Base-by-base conservation (phyloP, 179 eudicot species). In the Beta corolliflora region DNA sequence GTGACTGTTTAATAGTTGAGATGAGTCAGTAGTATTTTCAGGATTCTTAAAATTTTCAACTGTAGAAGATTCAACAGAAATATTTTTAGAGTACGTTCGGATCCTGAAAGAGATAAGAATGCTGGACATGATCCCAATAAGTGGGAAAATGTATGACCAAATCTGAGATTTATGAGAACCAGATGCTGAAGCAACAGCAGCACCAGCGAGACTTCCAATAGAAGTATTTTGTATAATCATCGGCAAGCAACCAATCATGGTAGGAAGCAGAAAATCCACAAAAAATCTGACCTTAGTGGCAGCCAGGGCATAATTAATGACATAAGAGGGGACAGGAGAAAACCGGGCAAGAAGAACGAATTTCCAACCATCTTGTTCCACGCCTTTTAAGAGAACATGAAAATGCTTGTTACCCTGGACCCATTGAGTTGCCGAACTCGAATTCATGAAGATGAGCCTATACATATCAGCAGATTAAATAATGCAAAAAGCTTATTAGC, bases 161-260 rank as follows among this genome's bases (percentile, higher is more conserved):
- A 91, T 60, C 84, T 87, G 86, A 21, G 95, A 92, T 80, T 88
- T 91, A 83, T 86, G 81, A 65, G 92, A 85, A 44, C 94, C 96
- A 63, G 94, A 83, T 29, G 91, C 93, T 11, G 97, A 87, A 79
- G 93, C 87, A 64, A 90, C 94, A 67, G 96, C 98, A 77, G 97
- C 98, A 77, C 92, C 90, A 80, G 98, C 97, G 53, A 94, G 98
- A 85, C 95, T 94, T 79, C 97, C 98, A n/a, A 94, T 86, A 18
- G 97, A 92, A 36, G 98, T 93, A 80, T 94, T 94, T 85, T 94
- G 98, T 83, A 94, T 78, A 81, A 94, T 94, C 98, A 94, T 94
- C n/a, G 98, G 98, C 85, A 94, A 69, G 88, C 98, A 91, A 74
- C 97, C 98, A 59, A 93, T 77, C 19, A 91, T 85, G 46, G 98